phyloP scores from a whole-genome alignment of 2,329 filamentous ascomycete genomes.

The Arthrobotrys iridis region DNA sequence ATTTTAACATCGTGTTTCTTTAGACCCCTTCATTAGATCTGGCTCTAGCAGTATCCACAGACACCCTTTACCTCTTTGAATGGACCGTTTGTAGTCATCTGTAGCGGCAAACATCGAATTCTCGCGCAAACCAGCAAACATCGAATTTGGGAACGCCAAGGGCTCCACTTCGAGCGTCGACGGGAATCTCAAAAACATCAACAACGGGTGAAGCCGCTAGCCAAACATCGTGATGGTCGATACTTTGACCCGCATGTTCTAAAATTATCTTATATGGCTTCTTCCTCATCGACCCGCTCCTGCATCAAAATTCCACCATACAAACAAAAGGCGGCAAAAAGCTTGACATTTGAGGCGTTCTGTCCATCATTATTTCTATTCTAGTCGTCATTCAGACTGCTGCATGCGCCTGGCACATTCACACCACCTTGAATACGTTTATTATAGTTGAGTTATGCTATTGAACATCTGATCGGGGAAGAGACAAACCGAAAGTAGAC shows the following conservation, averaged over 20 bases:
- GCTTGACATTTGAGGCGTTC: slow-evolving; percentile 32
- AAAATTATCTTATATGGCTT: slow-evolving; percentile 30
- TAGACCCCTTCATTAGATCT: neutral
- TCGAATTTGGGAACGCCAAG: slow-evolving; percentile 13
- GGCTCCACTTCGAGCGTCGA: slow-evolving; percentile 23
- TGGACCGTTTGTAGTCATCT: neutral
- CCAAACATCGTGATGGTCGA: slow-evolving; percentile 5
- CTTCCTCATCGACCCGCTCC: slow-evolving; percentile 2
- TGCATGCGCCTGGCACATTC: slow-evolving; percentile 10
- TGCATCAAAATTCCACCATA: slow-evolving; percentile 10
- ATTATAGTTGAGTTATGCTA: neutral
- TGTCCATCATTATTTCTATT: slow-evolving; percentile 34
- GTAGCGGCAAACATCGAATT: slow-evolving; percentile 6
- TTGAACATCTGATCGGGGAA: slow-evolving; percentile 13
- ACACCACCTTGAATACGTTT: neutral
- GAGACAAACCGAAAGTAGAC: slow-evolving; percentile 10
- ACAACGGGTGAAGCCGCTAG: slow-evolving; percentile 12
- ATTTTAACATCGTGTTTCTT: neutral
- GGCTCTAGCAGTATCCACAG: neutral
- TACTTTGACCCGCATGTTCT: slow-evolving; percentile 9
- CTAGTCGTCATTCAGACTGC: slow-evolving; percentile 22
- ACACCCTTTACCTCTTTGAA: slow-evolving; percentile 4
- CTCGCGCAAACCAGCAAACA: neutral
- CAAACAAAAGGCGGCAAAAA: slow-evolving; percentile 29
- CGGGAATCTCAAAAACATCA: slow-evolving; percentile 19